phyloP scores from a whole-genome alignment of 2,329 filamentous ascomycete species.

The Diaporthe caulivora region DNA sequence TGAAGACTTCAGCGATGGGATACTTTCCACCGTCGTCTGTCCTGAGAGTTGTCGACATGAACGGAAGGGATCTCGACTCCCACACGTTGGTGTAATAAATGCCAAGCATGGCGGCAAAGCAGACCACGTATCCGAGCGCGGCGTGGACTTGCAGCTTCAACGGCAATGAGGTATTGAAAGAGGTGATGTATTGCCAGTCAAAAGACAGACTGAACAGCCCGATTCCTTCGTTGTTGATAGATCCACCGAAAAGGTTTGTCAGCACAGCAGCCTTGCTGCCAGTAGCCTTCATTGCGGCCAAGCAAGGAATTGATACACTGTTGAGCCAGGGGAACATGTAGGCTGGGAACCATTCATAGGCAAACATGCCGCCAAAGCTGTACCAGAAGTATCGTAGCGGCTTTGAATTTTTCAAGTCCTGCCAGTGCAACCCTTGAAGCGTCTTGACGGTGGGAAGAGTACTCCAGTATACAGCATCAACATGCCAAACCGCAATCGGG shows the following conservation, averaged over 20 bases:
- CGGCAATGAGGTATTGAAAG: constrained; percentile 64
- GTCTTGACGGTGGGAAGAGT: constrained; percentile 65
- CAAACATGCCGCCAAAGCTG: constrained; percentile 59
- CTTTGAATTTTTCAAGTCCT: constrained; percentile 61
- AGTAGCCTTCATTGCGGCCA: constrained; percentile 64
- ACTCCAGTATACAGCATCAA: constrained; percentile 69
- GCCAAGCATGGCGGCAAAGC: constrained; percentile 62
- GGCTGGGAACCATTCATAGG: constrained; percentile 66
- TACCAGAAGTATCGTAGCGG: constrained; percentile 67
- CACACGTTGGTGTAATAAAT: constrained; percentile 66
- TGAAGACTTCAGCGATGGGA: constrained; percentile 55
- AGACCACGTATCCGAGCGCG: constrained; percentile 59
- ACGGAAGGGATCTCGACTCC: constrained; percentile 60
- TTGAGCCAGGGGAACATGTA: constrained; percentile 69
- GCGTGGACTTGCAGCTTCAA: constrained; percentile 62
- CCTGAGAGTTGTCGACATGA: constrained; percentile 66
- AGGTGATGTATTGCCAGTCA: constrained; percentile 71
- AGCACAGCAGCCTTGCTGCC: constrained; percentile 57
- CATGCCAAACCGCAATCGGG: constrained; percentile 67
- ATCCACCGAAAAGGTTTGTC: constrained; percentile 64
- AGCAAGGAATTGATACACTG: constrained; percentile 65
- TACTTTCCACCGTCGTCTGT: constrained; percentile 55
- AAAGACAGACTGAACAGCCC: constrained; percentile 62
- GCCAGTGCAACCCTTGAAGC: constrained; percentile 67
- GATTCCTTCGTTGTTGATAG: constrained; percentile 64